A percentile compares a stretch with the other conserved stretches of the same genome.
These are phyloP conservation scores for Eurotiales sp. DNA, from an alignment of 2,329 filamentous ascomycete species.

Conservation along the genomic window DNA sequence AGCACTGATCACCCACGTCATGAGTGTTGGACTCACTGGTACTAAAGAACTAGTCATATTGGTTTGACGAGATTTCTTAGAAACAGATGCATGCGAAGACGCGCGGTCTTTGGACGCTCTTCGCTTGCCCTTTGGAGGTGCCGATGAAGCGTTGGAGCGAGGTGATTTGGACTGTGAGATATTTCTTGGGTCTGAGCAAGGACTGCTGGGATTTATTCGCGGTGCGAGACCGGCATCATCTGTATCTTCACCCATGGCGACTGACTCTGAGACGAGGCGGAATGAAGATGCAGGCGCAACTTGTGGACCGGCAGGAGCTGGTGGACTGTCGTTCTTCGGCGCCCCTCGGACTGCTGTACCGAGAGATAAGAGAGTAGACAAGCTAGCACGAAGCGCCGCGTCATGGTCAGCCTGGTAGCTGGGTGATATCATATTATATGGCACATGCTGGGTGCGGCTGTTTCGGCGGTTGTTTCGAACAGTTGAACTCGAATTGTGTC, in stretches of 20 bases:
- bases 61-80: slow-evolving; percentile 34
- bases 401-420: slow-evolving; percentile 84
- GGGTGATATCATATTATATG: slow-evolving; percentile 67
- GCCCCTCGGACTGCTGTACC: slow-evolving; percentile 83
- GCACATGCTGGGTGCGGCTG: slow-evolving; percentile 47
- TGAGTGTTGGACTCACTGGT: slow-evolving; percentile 54
- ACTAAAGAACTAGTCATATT: slow-evolving; percentile 28
- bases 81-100: slow-evolving; percentile 21
- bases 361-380: slow-evolving; percentile 95
- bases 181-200: slow-evolving; percentile 21
- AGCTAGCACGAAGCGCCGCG: slow-evolving; percentile 81
- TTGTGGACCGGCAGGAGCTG: slow-evolving; percentile 20
- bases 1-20: slow-evolving; percentile 64
- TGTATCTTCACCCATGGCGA: slow-evolving; percentile 47
- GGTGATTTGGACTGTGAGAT: slow-evolving; percentile 24
- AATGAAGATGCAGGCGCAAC: slow-evolving; percentile 46
- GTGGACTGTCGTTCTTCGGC: slow-evolving; percentile 54
- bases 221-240: slow-evolving; percentile 20
- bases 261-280: slow-evolving; percentile 58
- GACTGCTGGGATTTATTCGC: slow-evolving; percentile 14
- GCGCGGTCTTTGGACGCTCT: slow-evolving; percentile 38
- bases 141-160: slow-evolving; percentile 16
- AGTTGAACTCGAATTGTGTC: slow-evolving; percentile 37
- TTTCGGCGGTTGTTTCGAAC: slow-evolving; percentile 31
- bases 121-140: slow-evolving; percentile 26